These are phyloP conservation scores for Pseudocercospora musae DNA, from an alignment of 2,329 filamentous ascomycete species.

Conservation along the genomic window DNA sequence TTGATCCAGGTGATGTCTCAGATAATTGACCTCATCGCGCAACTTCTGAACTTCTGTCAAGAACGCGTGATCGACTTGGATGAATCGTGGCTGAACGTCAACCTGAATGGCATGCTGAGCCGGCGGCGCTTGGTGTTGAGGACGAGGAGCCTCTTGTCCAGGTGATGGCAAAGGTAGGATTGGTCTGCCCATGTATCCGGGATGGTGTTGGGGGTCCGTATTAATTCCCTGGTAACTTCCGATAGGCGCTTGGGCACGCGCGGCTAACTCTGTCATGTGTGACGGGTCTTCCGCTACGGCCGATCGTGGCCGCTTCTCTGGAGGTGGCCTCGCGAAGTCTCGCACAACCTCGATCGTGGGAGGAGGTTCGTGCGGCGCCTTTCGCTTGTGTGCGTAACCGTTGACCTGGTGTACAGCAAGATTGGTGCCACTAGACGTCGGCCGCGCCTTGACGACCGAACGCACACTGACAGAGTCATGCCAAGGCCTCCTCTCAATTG, in stretches of 20 bases:
- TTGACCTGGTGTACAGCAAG: background rate
- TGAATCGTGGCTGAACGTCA: background rate
- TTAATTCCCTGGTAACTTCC: background rate
- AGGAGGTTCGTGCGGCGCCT: background rate
- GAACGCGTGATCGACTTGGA: background rate
- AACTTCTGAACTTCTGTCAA: background rate
- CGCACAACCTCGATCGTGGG: conserved; percentile 1
- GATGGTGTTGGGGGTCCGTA: background rate
- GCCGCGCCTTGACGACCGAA: background rate
- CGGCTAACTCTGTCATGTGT: background rate
- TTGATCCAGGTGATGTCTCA: background rate
- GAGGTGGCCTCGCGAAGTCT: background rate
- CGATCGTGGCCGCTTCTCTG: background rate
- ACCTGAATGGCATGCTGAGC: background rate
- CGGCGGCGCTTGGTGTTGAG: background rate
- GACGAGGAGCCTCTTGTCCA: background rate
- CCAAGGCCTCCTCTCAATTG: background rate
- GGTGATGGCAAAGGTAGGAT: background rate
- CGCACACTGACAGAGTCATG: background rate
- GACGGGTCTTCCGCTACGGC: background rate
- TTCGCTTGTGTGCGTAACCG: background rate
- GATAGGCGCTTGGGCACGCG: background rate
- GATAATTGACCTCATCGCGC: background rate
- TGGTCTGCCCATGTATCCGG: background rate
- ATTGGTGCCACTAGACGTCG: background rate